phyloP scores from a whole-genome alignment of 129 eudicot genomes.

The Flaveria trinervia region DNA sequence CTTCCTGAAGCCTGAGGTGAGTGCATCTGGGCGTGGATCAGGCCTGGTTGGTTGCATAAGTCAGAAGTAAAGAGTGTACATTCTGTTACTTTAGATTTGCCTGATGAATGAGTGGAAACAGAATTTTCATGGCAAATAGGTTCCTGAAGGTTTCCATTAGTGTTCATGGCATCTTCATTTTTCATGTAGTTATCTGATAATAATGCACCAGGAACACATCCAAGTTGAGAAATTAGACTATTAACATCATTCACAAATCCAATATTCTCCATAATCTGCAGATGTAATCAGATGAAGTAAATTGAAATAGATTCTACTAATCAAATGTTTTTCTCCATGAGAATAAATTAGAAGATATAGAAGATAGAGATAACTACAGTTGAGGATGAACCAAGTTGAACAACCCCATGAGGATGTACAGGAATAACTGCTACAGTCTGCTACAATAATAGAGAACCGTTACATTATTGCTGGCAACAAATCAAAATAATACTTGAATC shows the following conservation, averaged over 20 bases:
- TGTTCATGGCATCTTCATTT: constrained; percentile 39
- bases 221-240: constrained; percentile 73
- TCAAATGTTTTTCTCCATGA: not conserved
- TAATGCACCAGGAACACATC: constrained; percentile 69
- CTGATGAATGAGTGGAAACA: constrained; percentile 31
- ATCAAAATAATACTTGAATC: not conserved
- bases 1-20: constrained; percentile 42
- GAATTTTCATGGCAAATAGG: constrained; percentile 28
- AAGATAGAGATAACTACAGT: constrained; percentile 49
- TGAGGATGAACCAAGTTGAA: constrained; percentile 81
- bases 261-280: constrained; percentile 79
- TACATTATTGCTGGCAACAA: constrained; percentile 3
- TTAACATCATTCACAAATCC: constrained; percentile 75
- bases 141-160: constrained; percentile 24
- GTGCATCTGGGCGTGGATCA: not conserved
- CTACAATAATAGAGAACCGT: constrained; percentile 23
- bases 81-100: constrained; percentile 28
- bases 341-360: not conserved
- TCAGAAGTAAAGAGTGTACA: constrained; percentile 32
- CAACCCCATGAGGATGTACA: constrained; percentile 86
- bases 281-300: constrained; percentile 14
- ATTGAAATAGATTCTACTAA: not conserved
- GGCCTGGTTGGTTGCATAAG: constrained; percentile 36
- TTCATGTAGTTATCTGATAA: constrained; percentile 53
- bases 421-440: constrained; percentile 94